Percentiles rank a stretch among this genome's conserved stretches.
phyloP scores from a whole-genome alignment of 2,329 filamentous ascomycete genomes.

The Clonostachys sp. region DNA sequence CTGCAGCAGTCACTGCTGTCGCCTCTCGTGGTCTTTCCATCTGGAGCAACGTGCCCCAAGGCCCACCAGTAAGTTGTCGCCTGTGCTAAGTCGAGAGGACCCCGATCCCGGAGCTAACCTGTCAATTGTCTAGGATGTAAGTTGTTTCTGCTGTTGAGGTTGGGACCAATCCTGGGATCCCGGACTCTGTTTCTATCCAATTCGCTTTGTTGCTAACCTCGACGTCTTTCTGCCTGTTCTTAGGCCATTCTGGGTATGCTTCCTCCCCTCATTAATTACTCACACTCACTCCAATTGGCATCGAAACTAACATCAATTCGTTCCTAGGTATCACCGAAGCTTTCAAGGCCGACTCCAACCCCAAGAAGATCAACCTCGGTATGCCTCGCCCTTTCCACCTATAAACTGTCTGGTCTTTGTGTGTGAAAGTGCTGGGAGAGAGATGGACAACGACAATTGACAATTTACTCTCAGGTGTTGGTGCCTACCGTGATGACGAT shows the following conservation, averaged over 20 bases:
- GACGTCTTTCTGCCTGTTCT: conserved; percentile 1
- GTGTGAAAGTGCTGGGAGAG: no score
- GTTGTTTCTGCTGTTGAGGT: conserved; percentile 9
- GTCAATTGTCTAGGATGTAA: conserved; percentile 25
- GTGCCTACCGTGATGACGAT: conserved; percentile 96
- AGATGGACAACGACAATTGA: not conserved
- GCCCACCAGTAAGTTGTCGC: conserved; percentile 71
- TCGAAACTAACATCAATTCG: not conserved
- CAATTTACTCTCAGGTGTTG: conserved; percentile 60
- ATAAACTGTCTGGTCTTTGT: not conserved
- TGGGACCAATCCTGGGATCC: not conserved
- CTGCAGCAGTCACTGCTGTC: conserved; percentile 28
- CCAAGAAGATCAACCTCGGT: conserved; percentile 97
- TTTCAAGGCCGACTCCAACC: conserved; percentile 93
- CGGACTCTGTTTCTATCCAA: conserved; percentile 13
- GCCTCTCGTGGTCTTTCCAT: conserved; percentile 63
- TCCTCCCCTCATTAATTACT: conserved; percentile 5
- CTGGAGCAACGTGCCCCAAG: conserved; percentile 89
- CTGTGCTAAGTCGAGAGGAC: no score
- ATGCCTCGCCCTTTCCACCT: conserved; percentile 19
- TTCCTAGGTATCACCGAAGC: conserved; percentile 83
- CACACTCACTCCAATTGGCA: conserved; percentile 1
- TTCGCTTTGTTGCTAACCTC: conserved; percentile 3
- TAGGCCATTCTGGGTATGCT: conserved; percentile 73
- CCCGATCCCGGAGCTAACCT: conserved; percentile 1